These are phyloP conservation scores for Barnettozyma sp. DNA, from an alignment of 805 yeast genomes.

Conservation along the genomic window DNA sequence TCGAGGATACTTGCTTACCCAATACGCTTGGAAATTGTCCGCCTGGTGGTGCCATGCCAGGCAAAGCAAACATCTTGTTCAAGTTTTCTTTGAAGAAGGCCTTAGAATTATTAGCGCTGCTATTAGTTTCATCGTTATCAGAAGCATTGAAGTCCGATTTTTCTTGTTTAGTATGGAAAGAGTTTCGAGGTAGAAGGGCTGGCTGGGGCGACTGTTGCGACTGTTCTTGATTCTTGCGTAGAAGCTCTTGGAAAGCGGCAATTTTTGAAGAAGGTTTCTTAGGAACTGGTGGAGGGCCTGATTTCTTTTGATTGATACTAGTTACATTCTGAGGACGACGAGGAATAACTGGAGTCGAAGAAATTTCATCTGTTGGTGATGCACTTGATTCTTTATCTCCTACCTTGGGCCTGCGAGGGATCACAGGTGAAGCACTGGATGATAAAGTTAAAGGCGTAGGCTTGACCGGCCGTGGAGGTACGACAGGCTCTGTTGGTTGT, in stretches of 20 bases:
- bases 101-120: conserved; percentile 16
- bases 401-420: no score
- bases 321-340: no score
- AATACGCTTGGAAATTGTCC: conserved; percentile 20
- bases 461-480: conserved; percentile 2
- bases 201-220: conserved; percentile 33
- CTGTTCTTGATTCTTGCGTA: conserved; percentile 48
- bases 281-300: conserved; percentile 71
- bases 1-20: background rate
- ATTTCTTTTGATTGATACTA: no score
- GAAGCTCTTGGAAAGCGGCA: conserved; percentile 76
- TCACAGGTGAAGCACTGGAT: no score
- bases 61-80: conserved; percentile 54
- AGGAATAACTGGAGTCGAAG: no score
- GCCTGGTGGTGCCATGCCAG: conserved; percentile 38
- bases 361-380: no score
- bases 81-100: conserved; percentile 45
- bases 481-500: no score
- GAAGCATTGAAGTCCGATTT: no score
- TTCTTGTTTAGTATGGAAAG: conserved; percentile 37
- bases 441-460: background rate
- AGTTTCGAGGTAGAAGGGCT: conserved; percentile 22
- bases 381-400: no score
- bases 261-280: conserved; percentile 73
- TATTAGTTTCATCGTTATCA: no score